phyloP scores from a whole-genome alignment of 2,329 filamentous ascomycete genomes.

The Chaetomium strumarium region DNA sequence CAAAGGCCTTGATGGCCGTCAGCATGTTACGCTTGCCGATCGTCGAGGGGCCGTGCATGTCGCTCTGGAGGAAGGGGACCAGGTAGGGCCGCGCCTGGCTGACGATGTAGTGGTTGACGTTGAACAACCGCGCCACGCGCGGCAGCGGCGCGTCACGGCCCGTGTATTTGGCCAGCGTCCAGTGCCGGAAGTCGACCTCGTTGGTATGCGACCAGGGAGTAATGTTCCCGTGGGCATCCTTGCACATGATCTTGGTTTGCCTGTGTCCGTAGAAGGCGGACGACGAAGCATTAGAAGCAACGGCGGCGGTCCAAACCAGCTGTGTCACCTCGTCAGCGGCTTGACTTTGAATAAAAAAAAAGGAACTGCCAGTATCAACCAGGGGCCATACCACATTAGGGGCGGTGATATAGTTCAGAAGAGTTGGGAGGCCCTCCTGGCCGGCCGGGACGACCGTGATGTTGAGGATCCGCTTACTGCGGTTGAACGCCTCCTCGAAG shows the following conservation, averaged over 20 bases:
- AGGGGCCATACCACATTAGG: slow-evolving; percentile 74
- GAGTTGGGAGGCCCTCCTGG: slow-evolving; percentile 69
- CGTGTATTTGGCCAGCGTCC: slow-evolving; percentile 58
- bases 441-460: slow-evolving; percentile 79
- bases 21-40: slow-evolving; percentile 53
- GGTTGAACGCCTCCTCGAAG: slow-evolving; percentile 85
- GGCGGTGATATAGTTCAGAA: slow-evolving; percentile 88
- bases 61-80: slow-evolving; percentile 75
- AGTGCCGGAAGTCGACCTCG: slow-evolving; percentile 59
- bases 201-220: slow-evolving; percentile 65
- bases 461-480: slow-evolving; percentile 81
- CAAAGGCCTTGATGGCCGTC: slow-evolving; percentile 50
- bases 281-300: slow-evolving; percentile 66
- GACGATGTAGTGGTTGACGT: slow-evolving; percentile 92
- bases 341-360: neutral
- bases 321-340: slow-evolving; percentile 28
- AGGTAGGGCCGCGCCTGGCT: slow-evolving; percentile 88
- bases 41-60: slow-evolving; percentile 68
- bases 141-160: slow-evolving; percentile 61
- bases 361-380: neutral
- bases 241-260: slow-evolving; percentile 64
- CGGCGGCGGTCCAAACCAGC: slow-evolving; percentile 75
- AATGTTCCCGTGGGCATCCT: slow-evolving; percentile 66
- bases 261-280: slow-evolving; percentile 60
- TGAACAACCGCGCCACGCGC: slow-evolving; percentile 76